These are phyloP conservation scores for Myxozyma melibiosi DNA, from an alignment of 805 yeast genomes.

Conservation along the genomic window DNA sequence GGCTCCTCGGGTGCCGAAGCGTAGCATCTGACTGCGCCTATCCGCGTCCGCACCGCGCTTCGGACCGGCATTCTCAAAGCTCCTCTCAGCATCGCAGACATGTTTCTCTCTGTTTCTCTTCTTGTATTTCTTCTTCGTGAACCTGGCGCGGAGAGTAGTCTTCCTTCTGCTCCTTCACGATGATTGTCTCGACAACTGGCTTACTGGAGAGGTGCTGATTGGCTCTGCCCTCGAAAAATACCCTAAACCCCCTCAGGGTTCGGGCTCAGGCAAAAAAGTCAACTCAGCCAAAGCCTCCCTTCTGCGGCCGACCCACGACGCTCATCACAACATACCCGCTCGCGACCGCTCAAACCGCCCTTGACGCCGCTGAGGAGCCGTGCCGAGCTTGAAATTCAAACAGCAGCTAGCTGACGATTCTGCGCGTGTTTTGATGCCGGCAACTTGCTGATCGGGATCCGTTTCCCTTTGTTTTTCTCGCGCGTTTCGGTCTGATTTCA, in stretches of 20 bases:
- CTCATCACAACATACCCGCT: conserved; percentile 6
- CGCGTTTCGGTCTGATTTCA: background rate
- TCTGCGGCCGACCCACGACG: conserved; percentile 8
- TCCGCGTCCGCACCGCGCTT: conserved; percentile 4
- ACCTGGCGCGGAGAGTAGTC: too few relatives aligned
- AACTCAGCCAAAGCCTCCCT: background rate
- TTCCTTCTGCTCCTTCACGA: background rate
- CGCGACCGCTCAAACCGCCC: background rate
- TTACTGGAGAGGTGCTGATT: conserved; percentile 7
- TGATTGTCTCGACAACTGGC: background rate
- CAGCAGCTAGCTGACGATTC: background rate
- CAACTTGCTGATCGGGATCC: background rate
- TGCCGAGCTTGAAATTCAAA: conserved; percentile 1
- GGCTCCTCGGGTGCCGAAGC: conserved; percentile 14
- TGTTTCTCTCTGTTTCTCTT: background rate
- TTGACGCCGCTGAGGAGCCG: conserved; percentile 8
- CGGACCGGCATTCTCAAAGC: background rate
- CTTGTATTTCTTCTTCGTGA: background rate
- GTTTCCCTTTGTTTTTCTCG: conserved; percentile 2
- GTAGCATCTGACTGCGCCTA: conserved; percentile 7
- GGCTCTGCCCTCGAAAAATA: background rate
- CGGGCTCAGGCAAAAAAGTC: conserved; percentile 3
- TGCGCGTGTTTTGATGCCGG: conserved; percentile 21
- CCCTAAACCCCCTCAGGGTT: conserved; percentile 1
- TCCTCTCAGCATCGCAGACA: conserved; percentile 5